phyloP scores from a whole-genome alignment of 2,329 filamentous ascomycete species.

The Onygenales sp. region DNA sequence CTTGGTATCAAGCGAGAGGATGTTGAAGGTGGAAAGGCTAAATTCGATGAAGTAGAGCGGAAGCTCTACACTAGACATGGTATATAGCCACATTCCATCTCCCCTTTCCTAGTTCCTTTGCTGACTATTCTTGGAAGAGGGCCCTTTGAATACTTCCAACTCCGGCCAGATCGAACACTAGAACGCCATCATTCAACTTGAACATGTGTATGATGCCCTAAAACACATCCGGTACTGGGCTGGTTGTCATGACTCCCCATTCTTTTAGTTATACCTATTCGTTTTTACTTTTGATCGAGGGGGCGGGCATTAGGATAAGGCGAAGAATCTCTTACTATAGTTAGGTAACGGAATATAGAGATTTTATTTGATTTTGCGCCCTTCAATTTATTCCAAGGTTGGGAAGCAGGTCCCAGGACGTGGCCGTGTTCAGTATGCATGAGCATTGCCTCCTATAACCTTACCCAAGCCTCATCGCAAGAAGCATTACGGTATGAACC shows the following conservation, averaged over 20 bases:
- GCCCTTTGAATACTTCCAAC: conserved; percentile 38
- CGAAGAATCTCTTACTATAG: too few relatives aligned
- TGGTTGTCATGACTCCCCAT: not conserved
- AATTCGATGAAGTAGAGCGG: conserved; percentile 31
- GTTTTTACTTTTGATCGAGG: too few relatives aligned
- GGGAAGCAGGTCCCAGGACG: too few relatives aligned
- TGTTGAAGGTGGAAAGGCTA: conserved; percentile 47
- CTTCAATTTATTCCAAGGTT: too few relatives aligned
- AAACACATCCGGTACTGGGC: not conserved
- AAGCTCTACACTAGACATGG: conserved; percentile 33
- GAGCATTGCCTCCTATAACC: too few relatives aligned
- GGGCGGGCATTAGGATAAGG: too few relatives aligned
- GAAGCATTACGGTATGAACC: too few relatives aligned
- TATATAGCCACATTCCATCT: conserved; percentile 16
- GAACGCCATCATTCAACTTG: not conserved
- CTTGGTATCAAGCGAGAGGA: conserved; percentile 47
- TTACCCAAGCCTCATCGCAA: too few relatives aligned
- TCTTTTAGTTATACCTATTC: too few relatives aligned
- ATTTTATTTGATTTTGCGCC: too few relatives aligned
- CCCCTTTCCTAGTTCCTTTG: not conserved
- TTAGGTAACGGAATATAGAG: too few relatives aligned
- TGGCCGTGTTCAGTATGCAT: too few relatives aligned
- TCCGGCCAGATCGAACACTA: not conserved
- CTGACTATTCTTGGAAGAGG: conserved; percentile 30
- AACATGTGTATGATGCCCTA: not conserved